These are phyloP conservation scores for Lipomyces sp. DNA, from an alignment of 805 yeast genomes.

Conservation along the genomic window DNA sequence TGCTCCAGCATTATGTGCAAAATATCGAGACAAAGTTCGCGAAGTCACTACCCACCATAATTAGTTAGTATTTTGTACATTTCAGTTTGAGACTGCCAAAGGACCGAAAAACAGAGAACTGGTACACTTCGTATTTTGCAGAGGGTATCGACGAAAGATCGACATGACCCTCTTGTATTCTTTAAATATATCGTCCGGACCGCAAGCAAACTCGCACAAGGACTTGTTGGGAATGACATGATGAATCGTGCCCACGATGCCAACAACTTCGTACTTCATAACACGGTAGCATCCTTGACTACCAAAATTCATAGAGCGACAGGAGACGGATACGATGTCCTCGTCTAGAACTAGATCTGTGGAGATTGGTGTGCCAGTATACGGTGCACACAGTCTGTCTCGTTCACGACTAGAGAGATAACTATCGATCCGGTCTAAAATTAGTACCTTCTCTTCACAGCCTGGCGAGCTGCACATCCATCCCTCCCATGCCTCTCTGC, in stretches of 20 bases:
- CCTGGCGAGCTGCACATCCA: conserved; percentile 13
- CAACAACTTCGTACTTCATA: neutral
- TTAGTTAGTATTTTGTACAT: neutral
- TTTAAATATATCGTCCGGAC: conserved; percentile 4
- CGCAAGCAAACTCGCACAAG: neutral
- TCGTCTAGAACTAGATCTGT: conserved; percentile 4
- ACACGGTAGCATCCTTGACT: conserved; percentile 8
- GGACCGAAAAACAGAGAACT: neutral
- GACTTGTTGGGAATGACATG: conserved; percentile 7
- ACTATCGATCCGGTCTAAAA: conserved; percentile 8
- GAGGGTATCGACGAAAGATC: conserved; percentile 8
- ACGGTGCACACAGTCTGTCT: neutral
- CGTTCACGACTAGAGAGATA: conserved; percentile 1
- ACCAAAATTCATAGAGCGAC: neutral
- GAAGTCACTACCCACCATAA: neutral
- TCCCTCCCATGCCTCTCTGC: conserved; percentile 17
- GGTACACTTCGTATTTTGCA: conserved; percentile 4
- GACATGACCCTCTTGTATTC: conserved; percentile 2
- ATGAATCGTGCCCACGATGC: neutral
- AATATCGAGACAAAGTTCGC: conserved; percentile 7
- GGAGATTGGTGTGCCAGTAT: conserved; percentile 5
- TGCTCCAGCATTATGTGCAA: conserved; percentile 8
- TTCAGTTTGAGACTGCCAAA: too few relatives aligned
- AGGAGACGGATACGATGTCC: neutral
- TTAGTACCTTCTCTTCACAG: conserved; percentile 4